Evolutionary conservation across 768 basidiomycete species (phyloP).

Genomic region (Mycena chlorophos): DNA sequence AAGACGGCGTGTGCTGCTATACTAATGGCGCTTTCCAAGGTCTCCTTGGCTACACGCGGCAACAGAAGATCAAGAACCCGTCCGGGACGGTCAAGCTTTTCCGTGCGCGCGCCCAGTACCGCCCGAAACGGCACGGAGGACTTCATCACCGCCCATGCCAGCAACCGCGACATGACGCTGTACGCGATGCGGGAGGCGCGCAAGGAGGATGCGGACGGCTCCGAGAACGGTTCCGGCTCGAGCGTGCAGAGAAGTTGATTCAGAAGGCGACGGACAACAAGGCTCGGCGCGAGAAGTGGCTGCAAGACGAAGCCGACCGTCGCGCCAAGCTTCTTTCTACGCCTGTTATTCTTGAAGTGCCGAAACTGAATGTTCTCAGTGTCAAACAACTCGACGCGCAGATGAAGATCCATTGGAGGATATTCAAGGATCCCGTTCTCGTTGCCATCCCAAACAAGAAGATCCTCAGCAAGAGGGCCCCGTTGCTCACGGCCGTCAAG

Average conservation of each 20-base stretch:
- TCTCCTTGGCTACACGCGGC: neutral
- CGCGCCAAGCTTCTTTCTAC: neutral
- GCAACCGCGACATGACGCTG: neutral
- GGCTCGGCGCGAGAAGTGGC: neutral
- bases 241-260: neutral
- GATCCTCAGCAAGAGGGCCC: neutral
- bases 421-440: neutral
- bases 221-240: neutral
- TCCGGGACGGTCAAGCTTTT: neutral
- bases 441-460: neutral
- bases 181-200: neutral
- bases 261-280: neutral
- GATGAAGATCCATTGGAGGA: neutral
- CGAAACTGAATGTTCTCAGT: neutral
- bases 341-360: neutral
- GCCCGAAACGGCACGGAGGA: neutral
- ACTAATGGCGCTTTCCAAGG: neutral
- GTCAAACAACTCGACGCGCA: neutral
- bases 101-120: neutral
- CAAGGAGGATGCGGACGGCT: neutral
- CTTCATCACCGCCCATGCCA: neutral
- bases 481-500: neutral
- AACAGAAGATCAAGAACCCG: neutral
- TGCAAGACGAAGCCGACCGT: neutral
- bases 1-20: neutral